Evolutionary conservation across 768 basidiomycete genomes (phyloP).

Genomic region (Lactarius quietus): DNA sequence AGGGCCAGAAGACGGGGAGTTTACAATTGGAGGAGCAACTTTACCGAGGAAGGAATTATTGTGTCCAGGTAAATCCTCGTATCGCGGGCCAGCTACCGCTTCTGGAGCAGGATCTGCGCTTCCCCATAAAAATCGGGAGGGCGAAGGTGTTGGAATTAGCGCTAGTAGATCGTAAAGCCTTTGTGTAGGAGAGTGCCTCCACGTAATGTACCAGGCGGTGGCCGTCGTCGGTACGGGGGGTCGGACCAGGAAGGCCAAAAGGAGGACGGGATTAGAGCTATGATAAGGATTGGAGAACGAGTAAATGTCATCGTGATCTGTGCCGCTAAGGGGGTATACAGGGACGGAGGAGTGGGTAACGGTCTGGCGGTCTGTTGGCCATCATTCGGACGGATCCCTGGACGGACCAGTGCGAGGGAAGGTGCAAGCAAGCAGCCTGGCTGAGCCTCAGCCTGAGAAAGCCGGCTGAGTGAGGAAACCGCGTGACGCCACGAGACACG

Average conservation of each 20-base stretch:
- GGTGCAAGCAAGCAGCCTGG: not conserved
- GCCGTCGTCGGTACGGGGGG: conserved; percentile 36
- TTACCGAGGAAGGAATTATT: conserved; percentile 30
- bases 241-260: conserved; percentile 28
- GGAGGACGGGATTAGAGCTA: conserved; percentile 37
- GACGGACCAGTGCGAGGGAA: conserved; percentile 1
- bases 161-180: conserved; percentile 84
- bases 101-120: conserved; percentile 33
- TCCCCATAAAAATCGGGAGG: conserved; percentile 63
- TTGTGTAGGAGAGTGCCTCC: conserved; percentile 77
- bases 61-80: conserved; percentile 51
- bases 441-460: not conserved
- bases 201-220: conserved; percentile 49
- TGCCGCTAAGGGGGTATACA: conserved; percentile 1
- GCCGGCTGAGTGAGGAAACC: conserved; percentile 3
- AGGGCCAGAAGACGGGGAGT: conserved; percentile 33
- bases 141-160: conserved; percentile 62
- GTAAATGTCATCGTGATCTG: conserved; percentile 19
- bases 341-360: conserved; percentile 24
- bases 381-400: not conserved
- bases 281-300: conserved; percentile 24
- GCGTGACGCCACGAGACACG: conserved; percentile 20
- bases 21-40: conserved; percentile 28
- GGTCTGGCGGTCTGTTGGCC: conserved; percentile 22
- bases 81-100: conserved; percentile 60